Conservation (phyloP, 805 yeast genomes). For the Saccharomycopsis sp. region DNA sequence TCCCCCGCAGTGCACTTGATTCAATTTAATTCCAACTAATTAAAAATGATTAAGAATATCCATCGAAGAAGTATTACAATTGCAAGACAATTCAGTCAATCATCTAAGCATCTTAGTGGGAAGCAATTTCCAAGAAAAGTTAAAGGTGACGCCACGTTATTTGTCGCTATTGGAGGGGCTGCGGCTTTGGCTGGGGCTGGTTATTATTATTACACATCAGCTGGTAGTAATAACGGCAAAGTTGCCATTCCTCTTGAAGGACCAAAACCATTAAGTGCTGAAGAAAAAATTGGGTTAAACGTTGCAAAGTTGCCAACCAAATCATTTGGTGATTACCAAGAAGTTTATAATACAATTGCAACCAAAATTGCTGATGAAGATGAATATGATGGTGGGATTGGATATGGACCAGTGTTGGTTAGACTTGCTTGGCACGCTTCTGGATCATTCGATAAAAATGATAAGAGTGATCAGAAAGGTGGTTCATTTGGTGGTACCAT, state of each 20-base stretch:
- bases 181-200: constrained; percentile 2
- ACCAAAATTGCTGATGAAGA: constrained; percentile 42
- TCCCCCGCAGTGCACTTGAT: too few relatives aligned
- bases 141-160: too few relatives aligned
- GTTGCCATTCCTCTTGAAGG: constrained; percentile 7
- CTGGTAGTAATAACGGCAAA: neutral
- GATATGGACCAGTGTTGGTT: constrained; percentile 69
- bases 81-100: too few relatives aligned
- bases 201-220: neutral
- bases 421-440: constrained; percentile 84
- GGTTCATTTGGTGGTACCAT: constrained; percentile 72
- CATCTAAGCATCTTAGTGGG: too few relatives aligned
- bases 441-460: constrained; percentile 67
- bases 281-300: neutral
- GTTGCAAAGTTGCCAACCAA: neutral
- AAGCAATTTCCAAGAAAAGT: too few relatives aligned
- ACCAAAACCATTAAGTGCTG: constrained; percentile 3
- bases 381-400: constrained; percentile 59
- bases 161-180: too few relatives aligned
- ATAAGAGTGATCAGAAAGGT: constrained; percentile 44
- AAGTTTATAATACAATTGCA: constrained; percentile 70
- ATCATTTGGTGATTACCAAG: constrained; percentile 47
- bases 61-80: too few relatives aligned
- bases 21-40: too few relatives aligned
- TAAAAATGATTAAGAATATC: too few relatives aligned